Evolutionary conservation across 257 asterid genomes (phyloP), one percentile per base, ranked within the genome.

Genomic region (Paulownia fortunei): DNA sequence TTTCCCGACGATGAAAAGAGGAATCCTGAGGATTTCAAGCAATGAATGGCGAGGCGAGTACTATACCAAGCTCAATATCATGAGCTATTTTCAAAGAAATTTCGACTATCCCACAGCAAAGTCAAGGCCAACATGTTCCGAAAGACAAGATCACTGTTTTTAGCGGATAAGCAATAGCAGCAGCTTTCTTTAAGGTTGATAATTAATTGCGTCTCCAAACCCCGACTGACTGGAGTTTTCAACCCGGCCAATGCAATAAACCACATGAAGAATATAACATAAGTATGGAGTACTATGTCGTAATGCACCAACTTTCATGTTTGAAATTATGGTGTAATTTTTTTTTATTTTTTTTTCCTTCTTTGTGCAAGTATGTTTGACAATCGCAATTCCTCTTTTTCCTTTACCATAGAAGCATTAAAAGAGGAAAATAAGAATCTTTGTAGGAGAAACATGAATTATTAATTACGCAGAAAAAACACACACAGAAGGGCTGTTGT

Each of bases 21-120:
- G 42, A 58, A 58, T 58, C 42, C 59, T 12, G 2, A 66, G n/a
- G 63, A 44, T 61, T 27, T 39, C 70, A 55, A 74, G 71, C 72
- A 27, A n/a, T n/a, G n/a, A n/a, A n/a, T n/a, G n/a, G n/a, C n/a
- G n/a, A 55, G 56, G 19, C 49, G n/a, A 63, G 10, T 63, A 15
- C 52, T 36, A n/a, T 16, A 41, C 26, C 51, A 66, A 44, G 32
- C 64, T 34, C 72, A 21, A 65, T 64, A 5, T 64, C 66, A 37
- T 13, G 1, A 23, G 37, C 10, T 62, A 44, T 76, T 13, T 49
- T n/a, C 24, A 61, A 9, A 16, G 18, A 24, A 60, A 24, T 24
- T 34, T 27, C 24, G 9, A n/a, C n/a, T n/a, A n/a, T n/a, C n/a
- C n/a, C n/a, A n/a, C n/a, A n/a, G n/a, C n/a, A n/a, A n/a, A n/a